Evolutionary conservation across 306 rosid genomes (phyloP).

Genomic region (Prunus dulcis): DNA sequence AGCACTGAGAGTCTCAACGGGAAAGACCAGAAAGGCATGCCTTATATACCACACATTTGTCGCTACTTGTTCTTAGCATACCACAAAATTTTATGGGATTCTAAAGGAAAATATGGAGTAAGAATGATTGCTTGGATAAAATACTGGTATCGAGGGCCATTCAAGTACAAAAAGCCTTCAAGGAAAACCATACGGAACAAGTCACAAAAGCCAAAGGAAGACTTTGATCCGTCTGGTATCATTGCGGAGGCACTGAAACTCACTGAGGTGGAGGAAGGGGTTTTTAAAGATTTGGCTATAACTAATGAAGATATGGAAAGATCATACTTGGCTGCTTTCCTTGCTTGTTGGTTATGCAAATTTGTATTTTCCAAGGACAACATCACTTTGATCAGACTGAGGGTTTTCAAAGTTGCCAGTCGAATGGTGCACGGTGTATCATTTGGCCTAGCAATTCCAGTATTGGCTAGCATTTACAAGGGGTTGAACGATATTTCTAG

Average conservation of each 20-base stretch:
- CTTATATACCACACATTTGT: not conserved
- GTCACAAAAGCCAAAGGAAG: too few species aligned
- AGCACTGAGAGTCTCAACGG: not conserved
- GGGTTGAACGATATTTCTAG: not conserved
- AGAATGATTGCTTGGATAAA: not conserved
- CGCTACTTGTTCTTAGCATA: not conserved
- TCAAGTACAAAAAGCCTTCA: too few species aligned
- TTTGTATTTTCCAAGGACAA: not conserved
- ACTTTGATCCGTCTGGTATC: too few species aligned
- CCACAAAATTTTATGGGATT: not conserved
- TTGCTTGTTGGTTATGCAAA: not conserved
- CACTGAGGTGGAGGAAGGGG: rapidly evolving
- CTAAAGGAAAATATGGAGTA: not conserved
- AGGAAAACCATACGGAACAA: too few species aligned
- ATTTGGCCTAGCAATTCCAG: rapidly evolving
- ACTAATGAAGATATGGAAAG: not conserved
- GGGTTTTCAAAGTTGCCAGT: too few species aligned
- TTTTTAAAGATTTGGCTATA: not conserved
- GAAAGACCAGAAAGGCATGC: not conserved
- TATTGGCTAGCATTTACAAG: not conserved
- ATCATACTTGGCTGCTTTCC: not conserved
- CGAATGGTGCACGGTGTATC: not conserved
- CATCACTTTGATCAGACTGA: not conserved
- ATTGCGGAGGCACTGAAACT: rapidly evolving
- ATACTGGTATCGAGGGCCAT: too few species aligned